Percentiles rank a stretch among this genome's conserved stretches.
Evolutionary conservation across 805 yeast genomes (phyloP).

Genomic region (Kurtzmaniella fragi): DNA sequence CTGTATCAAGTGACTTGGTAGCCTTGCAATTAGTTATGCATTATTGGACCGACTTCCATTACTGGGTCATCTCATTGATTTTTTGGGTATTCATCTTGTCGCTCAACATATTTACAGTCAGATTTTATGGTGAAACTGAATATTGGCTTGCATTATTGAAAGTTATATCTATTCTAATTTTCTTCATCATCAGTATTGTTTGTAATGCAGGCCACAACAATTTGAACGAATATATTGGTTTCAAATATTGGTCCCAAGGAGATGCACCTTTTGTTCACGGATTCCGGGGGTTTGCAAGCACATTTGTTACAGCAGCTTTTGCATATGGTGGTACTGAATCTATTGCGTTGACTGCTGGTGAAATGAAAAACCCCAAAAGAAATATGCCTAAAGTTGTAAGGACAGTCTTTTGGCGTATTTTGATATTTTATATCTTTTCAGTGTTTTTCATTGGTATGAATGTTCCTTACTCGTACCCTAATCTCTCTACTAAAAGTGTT

Average conservation of each 20-base stretch:
- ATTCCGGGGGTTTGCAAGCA: conserved; percentile 46
- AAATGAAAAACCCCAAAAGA: conserved; percentile 24
- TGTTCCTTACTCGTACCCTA: conserved; percentile 34
- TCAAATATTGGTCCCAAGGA: conserved; percentile 40
- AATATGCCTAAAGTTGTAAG: conserved; percentile 26
- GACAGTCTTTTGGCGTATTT: conserved; percentile 27
- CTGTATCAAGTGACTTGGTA: conserved; percentile 44
- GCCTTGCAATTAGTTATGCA: conserved; percentile 42
- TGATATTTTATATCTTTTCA: conserved; percentile 31
- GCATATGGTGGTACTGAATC: conserved; percentile 48
- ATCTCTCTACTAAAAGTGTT: conserved; percentile 20
- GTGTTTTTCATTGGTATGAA: conserved; percentile 39
- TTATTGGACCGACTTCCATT: conserved; percentile 47
- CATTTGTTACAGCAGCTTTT: conserved; percentile 49
- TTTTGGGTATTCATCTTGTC: conserved; percentile 48
- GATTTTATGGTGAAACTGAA: conserved; percentile 39
- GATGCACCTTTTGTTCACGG: conserved; percentile 53
- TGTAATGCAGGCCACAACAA: conserved; percentile 57
- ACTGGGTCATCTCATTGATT: conserved; percentile 47
- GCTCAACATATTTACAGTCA: conserved; percentile 36
- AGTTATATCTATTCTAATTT: conserved; percentile 50
- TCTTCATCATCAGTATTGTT: conserved; percentile 50
- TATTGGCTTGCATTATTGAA: conserved; percentile 34
- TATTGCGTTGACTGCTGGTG: conserved; percentile 30
- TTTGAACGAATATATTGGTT: conserved; percentile 34